Evolutionary conservation across 192 early-diverging fungal species (phyloP).

Genomic region (Coemansia sp.): DNA sequence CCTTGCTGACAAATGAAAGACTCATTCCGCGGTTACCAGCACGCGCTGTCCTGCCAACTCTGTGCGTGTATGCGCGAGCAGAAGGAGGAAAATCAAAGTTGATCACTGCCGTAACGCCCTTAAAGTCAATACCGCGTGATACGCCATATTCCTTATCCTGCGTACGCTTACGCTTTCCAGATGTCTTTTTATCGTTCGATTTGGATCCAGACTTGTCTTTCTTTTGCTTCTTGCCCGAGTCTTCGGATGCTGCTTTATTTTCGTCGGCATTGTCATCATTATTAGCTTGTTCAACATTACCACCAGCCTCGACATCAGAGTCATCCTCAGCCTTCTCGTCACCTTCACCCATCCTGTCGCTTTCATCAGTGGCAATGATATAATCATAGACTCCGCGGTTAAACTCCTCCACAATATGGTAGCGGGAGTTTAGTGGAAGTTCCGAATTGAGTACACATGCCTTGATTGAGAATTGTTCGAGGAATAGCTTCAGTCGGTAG

Average conservation of each 20-base stretch:
- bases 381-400: constrained; percentile 95
- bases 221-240: constrained; percentile 14
- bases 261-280: constrained; percentile 27
- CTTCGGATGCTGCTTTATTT: constrained; percentile 22
- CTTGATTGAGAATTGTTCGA: constrained; percentile 95
- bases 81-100: constrained; percentile 96
- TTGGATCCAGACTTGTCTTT: constrained; percentile 11
- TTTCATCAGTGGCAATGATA: constrained; percentile 94
- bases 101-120: constrained; percentile 87
- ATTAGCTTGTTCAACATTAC: constrained; percentile 20
- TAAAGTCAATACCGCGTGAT: constrained; percentile 94
- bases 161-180: constrained; percentile 53
- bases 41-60: constrained; percentile 92
- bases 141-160: constrained; percentile 91
- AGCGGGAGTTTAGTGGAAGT: constrained; percentile 87
- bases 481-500: constrained; percentile 87
- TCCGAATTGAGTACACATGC: constrained; percentile 93
- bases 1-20: constrained; percentile 76
- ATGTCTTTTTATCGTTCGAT: constrained; percentile 23
- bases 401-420: constrained; percentile 96
- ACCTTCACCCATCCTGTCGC: constrained; percentile 64
- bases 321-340: constrained; percentile 60
- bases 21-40: constrained; percentile 88
- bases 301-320: constrained; percentile 30
- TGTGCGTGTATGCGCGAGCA: constrained; percentile 85